phyloP scores from a whole-genome alignment of 106 monocot genomes.

The Gastrodia elata region DNA sequence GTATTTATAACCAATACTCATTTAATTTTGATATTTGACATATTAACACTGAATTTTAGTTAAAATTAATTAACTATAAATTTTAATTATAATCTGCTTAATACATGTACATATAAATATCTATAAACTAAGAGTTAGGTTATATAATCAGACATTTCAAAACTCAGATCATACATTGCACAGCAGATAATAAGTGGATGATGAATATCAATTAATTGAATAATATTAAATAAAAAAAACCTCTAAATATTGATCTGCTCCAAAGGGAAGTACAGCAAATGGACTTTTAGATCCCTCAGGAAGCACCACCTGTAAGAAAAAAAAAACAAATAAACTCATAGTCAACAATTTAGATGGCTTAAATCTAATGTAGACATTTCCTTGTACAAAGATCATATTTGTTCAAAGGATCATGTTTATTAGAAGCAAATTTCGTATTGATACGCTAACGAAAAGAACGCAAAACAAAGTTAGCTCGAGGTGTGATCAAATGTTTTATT shows the following conservation, averaged over 20 bases:
- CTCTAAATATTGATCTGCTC: constrained; percentile 51
- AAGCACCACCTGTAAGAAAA: constrained; percentile 60
- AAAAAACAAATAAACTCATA: background rate
- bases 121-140: no score
- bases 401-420: background rate
- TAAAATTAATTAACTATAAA: no score
- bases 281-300: constrained; percentile 81
- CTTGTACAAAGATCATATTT: constrained; percentile 1
- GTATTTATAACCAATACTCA: no score
- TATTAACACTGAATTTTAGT: no score
- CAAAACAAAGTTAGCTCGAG: background rate
- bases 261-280: constrained; percentile 40
- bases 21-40: no score
- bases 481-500: background rate
- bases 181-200: background rate
- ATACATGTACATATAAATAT: no score
- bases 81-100: no score
- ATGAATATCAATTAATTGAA: background rate
- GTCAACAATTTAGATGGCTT: no score
- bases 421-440: no score
- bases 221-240: constrained; percentile 22
- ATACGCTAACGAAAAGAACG: no score
- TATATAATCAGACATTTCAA: no score
- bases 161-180: no score
- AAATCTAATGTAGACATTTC: background rate